phyloP scores from a whole-genome alignment of 176 grass and related monocot species.

The Aechmea fasciata region DNA sequence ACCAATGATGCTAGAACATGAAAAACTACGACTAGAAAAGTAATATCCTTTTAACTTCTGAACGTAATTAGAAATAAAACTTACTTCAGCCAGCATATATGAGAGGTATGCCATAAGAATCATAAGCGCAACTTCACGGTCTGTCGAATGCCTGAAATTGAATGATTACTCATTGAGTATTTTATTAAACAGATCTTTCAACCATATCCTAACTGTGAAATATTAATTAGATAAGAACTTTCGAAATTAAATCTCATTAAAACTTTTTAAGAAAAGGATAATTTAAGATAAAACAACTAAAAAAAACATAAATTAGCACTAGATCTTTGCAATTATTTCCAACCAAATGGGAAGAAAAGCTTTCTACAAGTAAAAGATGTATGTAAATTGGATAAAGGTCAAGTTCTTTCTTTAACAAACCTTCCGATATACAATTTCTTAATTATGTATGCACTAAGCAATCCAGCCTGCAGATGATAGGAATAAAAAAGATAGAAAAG shows the following conservation, averaged over 20 bases:
- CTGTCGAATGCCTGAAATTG: conserved; percentile 84
- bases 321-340: background rate
- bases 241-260: background rate
- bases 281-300: background rate
- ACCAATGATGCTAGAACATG: background rate
- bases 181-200: background rate
- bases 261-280: background rate
- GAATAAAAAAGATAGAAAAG: conserved; percentile 4
- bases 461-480: conserved; percentile 43
- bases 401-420: conserved; percentile 27
- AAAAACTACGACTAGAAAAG: background rate
- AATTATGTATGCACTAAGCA: conserved; percentile 90
- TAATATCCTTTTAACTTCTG: conserved; percentile 4
- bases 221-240: background rate
- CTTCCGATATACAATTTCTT: conserved; percentile 97
- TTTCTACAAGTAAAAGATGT: background rate
- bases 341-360: conserved; percentile 4
- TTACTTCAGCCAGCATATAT: conserved; percentile 93
- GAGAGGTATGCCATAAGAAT: conserved; percentile 99
- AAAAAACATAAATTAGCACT: no score
- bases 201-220: background rate
- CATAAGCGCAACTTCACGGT: conserved; percentile 94
- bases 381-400: background rate
- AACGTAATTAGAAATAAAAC: conserved; percentile 15
- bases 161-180: background rate